Conservation (phyloP, 192 early-diverging fungal species). For the Entomortierella lignicola region DNA sequence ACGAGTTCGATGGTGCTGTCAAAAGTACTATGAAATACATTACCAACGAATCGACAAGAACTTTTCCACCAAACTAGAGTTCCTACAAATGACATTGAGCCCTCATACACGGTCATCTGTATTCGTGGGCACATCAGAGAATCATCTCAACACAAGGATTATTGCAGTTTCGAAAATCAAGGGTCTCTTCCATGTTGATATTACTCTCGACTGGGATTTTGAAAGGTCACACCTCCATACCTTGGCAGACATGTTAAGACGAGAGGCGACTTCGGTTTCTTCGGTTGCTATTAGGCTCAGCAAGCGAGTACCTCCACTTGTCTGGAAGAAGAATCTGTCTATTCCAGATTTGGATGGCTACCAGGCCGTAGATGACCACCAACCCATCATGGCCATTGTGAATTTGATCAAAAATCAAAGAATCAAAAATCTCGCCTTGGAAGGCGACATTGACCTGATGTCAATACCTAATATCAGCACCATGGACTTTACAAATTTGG, state of each 20-base stretch:
- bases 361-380: not conserved
- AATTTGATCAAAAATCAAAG: constrained; percentile 26
- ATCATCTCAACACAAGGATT: constrained; percentile 9
- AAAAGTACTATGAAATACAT: constrained; percentile 15
- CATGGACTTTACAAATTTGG: constrained; percentile 43
- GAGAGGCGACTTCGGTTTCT: constrained; percentile 8
- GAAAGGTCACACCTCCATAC: not conserved
- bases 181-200: constrained; percentile 26
- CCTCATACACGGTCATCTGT: constrained; percentile 8
- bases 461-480: constrained; percentile 40
- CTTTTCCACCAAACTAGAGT: constrained; percentile 22
- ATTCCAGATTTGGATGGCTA: not conserved
- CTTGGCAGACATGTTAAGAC: constrained; percentile 5
- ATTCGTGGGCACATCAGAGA: constrained; percentile 4
- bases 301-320: constrained; percentile 9
- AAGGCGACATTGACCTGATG: constrained; percentile 36
- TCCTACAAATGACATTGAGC: constrained; percentile 5
- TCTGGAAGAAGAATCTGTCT: constrained; percentile 19
- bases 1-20: constrained; percentile 30
- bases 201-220: constrained; percentile 39
- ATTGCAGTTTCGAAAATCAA: constrained; percentile 19
- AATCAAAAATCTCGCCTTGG: constrained; percentile 26
- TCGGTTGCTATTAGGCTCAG: constrained; percentile 19
- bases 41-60: constrained; percentile 17
- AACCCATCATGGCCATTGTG: constrained; percentile 26